A percentile compares a stretch with the other conserved stretches of the same genome.
These are phyloP conservation scores for Glonium stellatum DNA, from an alignment of 495 filamentous ascomycete species.

Conservation along the genomic window DNA sequence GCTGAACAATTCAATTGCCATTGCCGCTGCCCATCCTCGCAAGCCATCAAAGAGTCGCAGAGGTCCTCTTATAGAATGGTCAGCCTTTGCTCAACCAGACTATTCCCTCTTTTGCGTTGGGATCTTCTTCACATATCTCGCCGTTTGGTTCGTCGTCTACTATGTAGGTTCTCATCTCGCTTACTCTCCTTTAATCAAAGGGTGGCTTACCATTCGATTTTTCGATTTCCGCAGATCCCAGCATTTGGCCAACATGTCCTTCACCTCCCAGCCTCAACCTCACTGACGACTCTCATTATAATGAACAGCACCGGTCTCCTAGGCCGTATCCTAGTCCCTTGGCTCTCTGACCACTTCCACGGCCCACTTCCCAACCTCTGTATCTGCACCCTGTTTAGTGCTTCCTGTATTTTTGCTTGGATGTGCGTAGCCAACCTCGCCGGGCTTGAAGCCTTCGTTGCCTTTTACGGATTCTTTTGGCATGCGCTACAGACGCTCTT, in stretches of 20 bases:
- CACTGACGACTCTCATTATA: background rate
- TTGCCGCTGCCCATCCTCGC: background rate
- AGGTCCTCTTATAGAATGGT: background rate
- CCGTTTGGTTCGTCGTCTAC: background rate
- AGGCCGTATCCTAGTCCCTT: background rate
- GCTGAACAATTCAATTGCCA: background rate
- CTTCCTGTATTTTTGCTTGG: background rate
- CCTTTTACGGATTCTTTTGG: constrained; percentile 1
- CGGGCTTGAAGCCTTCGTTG: background rate
- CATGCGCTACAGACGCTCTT: background rate
- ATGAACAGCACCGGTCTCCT: background rate
- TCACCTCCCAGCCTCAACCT: background rate
- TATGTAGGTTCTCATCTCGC: background rate
- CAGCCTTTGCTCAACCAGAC: background rate
- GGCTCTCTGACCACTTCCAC: background rate
- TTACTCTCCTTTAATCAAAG: background rate
- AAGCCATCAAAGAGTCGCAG: background rate
- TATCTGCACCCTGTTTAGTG: background rate
- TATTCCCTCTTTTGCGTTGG: constrained; percentile 1
- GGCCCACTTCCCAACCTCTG: background rate
- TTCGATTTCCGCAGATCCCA: background rate
- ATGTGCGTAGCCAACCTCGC: background rate
- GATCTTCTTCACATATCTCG: background rate
- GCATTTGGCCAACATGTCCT: background rate
- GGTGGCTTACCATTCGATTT: background rate